These are phyloP conservation scores for Amauroascus niger DNA, from an alignment of 2,329 filamentous ascomycete genomes.

Conservation along the genomic window DNA sequence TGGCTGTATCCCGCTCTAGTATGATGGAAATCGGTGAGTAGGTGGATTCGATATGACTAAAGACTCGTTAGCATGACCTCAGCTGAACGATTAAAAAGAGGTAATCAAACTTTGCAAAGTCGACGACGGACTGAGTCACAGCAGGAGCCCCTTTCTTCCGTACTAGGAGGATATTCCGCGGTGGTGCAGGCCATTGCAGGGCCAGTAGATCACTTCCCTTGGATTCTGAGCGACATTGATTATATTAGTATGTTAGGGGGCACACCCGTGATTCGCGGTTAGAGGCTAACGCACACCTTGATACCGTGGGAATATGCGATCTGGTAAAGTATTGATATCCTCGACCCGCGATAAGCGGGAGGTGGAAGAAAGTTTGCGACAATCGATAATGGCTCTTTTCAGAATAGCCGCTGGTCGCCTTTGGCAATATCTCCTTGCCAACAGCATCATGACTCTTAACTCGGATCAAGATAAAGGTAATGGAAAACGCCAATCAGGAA, in stretches of 20 bases:
- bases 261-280: not conserved
- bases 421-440: not conserved
- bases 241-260: not conserved
- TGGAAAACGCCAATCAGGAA: not conserved
- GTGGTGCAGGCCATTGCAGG: constrained; percentile 58
- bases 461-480: not conserved
- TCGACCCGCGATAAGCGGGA: constrained; percentile 35
- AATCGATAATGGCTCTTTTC: not conserved
- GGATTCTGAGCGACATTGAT: constrained; percentile 38
- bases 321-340: constrained; percentile 36
- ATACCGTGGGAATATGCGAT: constrained; percentile 53
- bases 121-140: constrained; percentile 48
- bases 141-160: constrained; percentile 53
- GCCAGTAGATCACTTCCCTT: constrained; percentile 52
- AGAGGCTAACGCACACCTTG: constrained; percentile 42
- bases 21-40: constrained; percentile 76
- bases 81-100: not conserved
- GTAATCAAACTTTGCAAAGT: constrained; percentile 44
- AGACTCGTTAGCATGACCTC: constrained; percentile 30
- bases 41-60: constrained; percentile 62
- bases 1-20: constrained; percentile 67
- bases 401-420: not conserved
- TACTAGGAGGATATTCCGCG: constrained; percentile 58
- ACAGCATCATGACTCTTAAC: not conserved
- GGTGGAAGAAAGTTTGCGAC: constrained; percentile 37